A percentile compares a stretch with the other conserved stretches of the same genome.
phyloP scores from a whole-genome alignment of 2,329 filamentous ascomycete genomes.

The Calonectria pseudoturangicola region DNA sequence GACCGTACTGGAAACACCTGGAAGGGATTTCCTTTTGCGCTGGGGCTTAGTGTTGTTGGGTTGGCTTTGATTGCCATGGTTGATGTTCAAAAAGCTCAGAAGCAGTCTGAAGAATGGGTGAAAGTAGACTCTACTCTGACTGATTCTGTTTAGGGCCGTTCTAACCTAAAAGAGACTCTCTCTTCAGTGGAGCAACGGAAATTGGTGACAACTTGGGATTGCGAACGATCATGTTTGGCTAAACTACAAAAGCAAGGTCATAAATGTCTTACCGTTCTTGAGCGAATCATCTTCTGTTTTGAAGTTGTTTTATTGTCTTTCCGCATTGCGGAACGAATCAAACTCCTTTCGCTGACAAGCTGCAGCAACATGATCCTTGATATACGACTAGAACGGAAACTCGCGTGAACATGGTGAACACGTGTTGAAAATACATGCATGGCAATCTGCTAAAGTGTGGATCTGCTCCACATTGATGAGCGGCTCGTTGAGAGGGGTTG shows the following conservation, averaged over 20 bases:
- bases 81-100: constrained; percentile 4
- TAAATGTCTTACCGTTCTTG: no score
- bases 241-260: no score
- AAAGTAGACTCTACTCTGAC: not conserved
- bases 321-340: no score
- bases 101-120: not conserved
- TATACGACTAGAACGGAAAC: no score
- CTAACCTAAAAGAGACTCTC: no score
- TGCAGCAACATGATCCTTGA: not conserved
- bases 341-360: no score
- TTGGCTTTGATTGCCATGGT: constrained; percentile 11
- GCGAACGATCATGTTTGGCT: no score
- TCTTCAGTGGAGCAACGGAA: no score
- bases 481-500: not conserved
- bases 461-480: not conserved
- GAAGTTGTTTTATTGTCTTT: no score
- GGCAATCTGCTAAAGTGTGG: not conserved
- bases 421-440: constrained; percentile 2
- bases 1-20: constrained; percentile 10
- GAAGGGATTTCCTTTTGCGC: constrained; percentile 10
- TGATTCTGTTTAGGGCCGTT: not conserved
- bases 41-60: not conserved
- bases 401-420: not conserved
- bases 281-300: no score
- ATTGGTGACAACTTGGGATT: no score